A percentile compares a stretch with the other conserved stretches of the same genome.
phyloP scores from a whole-genome alignment of 805 yeast species.

The Nakazawaea siamensis region DNA sequence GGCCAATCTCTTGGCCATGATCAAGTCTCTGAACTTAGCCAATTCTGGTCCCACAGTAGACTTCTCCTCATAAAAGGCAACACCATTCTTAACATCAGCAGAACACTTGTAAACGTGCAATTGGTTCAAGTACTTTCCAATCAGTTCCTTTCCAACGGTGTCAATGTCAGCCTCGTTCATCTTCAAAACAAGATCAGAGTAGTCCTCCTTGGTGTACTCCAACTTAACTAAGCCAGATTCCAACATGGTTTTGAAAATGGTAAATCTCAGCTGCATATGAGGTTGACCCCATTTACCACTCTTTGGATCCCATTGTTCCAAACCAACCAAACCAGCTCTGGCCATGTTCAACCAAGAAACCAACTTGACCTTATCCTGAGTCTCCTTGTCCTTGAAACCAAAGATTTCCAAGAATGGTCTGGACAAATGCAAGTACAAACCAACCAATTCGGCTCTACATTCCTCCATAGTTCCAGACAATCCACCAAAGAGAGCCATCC shows the following conservation, averaged over 20 bases:
- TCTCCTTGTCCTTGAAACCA: slow-evolving; percentile 49
- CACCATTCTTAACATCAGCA: slow-evolving; percentile 62
- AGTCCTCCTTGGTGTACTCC: slow-evolving; percentile 37
- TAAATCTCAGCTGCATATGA: slow-evolving; percentile 89
- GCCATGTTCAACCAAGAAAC: slow-evolving; percentile 77
- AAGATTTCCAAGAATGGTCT: slow-evolving; percentile 62
- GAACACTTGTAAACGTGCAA: slow-evolving; percentile 76
- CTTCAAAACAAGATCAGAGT: slow-evolving; percentile 50
- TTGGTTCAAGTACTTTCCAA: slow-evolving; percentile 60
- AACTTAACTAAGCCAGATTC: slow-evolving; percentile 55
- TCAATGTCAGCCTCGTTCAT: slow-evolving; percentile 57
- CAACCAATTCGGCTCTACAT: slow-evolving; percentile 88
- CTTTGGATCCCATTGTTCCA: slow-evolving; percentile 83
- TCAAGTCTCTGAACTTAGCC: slow-evolving; percentile 57
- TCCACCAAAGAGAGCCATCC: slow-evolving; percentile 83
- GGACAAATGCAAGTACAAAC: slow-evolving; percentile 70
- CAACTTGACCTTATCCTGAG: slow-evolving; percentile 55
- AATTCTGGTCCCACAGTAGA: slow-evolving; percentile 61
- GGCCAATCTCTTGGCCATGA: slow-evolving; percentile 67
- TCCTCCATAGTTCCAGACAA: slow-evolving; percentile 86
- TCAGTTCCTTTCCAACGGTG: slow-evolving; percentile 64
- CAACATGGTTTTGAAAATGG: slow-evolving; percentile 69
- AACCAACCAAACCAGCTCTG: slow-evolving; percentile 75
- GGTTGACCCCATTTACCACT: slow-evolving; percentile 89
- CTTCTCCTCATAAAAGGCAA: slow-evolving; percentile 53